phyloP scores from a whole-genome alignment of 106 monocot genomes.

The Dendrobium huoshanense region DNA sequence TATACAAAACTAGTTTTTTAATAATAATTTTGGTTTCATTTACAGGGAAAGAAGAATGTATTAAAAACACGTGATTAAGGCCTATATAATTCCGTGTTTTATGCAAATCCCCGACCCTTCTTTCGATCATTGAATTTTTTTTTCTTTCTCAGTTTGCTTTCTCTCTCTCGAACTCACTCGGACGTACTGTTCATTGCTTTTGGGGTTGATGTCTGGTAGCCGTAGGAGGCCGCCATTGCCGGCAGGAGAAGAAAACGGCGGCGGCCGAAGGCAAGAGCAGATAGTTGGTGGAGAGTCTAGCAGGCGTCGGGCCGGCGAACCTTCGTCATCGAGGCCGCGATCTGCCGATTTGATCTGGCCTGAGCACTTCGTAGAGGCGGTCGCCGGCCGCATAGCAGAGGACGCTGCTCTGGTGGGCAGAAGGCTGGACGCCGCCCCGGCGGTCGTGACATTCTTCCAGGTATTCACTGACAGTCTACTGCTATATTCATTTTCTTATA shows the following conservation, averaged over 20 bases:
- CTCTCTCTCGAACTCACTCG: not conserved
- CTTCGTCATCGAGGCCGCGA: slow-evolving; percentile 35
- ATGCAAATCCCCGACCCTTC: not conserved
- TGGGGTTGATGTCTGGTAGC: slow-evolving; percentile 1
- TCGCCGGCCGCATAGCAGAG: slow-evolving; percentile 35
- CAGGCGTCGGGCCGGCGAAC: slow-evolving; percentile 8
- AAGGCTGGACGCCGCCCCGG: slow-evolving; percentile 54
- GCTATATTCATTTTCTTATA: too few relatives aligned
- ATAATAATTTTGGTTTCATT: not conserved
- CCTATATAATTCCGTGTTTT: slow-evolving; percentile 4
- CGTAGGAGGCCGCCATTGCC: slow-evolving; percentile 4
- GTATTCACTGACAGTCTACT: slow-evolving; percentile 13
- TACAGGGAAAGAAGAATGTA: not conserved
- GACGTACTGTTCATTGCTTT: not conserved
- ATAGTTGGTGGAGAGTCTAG: not conserved
- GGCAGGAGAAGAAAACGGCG: not conserved
- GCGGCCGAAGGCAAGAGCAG: not conserved
- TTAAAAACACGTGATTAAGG: slow-evolving; percentile 3
- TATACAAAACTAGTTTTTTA: not conserved
- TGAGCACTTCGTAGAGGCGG: slow-evolving; percentile 60
- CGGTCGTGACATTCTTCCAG: slow-evolving; percentile 59
- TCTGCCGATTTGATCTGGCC: slow-evolving; percentile 53
- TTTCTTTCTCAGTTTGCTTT: not conserved
- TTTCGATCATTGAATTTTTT: not conserved
- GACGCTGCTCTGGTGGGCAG: slow-evolving; percentile 27